These are phyloP conservation scores for Notholithocarpus densiflorus DNA, from an alignment of 306 rosid species.

Conservation along the genomic window DNA sequence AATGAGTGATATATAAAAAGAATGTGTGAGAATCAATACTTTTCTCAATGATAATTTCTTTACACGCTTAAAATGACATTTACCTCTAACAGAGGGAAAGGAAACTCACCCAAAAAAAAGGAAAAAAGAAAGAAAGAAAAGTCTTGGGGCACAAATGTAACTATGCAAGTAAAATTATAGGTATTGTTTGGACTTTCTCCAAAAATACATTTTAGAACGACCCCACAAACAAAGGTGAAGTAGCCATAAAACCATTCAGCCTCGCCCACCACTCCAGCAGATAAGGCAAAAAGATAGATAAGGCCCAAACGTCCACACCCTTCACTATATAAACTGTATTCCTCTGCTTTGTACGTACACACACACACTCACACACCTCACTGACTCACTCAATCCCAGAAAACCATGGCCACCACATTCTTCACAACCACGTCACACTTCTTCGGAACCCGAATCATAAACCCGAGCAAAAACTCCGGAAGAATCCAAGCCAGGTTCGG, in stretches of 20 bases:
- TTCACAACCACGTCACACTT: slow-evolving; percentile 44
- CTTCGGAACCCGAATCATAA: slow-evolving; percentile 43
- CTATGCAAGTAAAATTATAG: too few relatives aligned
- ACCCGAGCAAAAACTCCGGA: slow-evolving; percentile 15
- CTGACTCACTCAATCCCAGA: not conserved
- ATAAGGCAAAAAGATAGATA: slow-evolving; percentile 50
- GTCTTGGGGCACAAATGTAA: too few relatives aligned
- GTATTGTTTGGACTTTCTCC: slow-evolving; percentile 1
- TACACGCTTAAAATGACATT: too few relatives aligned
- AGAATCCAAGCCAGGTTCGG: slow-evolving; percentile 45
- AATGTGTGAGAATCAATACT: too few relatives aligned
- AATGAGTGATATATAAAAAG: too few relatives aligned
- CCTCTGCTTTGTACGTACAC: slow-evolving; percentile 15
- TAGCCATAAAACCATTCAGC: slow-evolving; percentile 28
- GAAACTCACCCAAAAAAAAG: too few relatives aligned
- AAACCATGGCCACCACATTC: slow-evolving; percentile 39
- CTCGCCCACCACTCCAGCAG: slow-evolving; percentile 23
- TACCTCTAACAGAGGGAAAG: too few relatives aligned
- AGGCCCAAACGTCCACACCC: slow-evolving; percentile 25
- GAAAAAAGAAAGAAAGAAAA: too few relatives aligned
- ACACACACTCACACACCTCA: not conserved
- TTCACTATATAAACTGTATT: slow-evolving; percentile 11
- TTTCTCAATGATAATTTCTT: too few relatives aligned
- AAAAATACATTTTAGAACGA: too few relatives aligned
- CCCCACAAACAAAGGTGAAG: slow-evolving; percentile 42